Conservation (phyloP, 768 basidiomycete genomes). For the Russula sp. region DNA sequence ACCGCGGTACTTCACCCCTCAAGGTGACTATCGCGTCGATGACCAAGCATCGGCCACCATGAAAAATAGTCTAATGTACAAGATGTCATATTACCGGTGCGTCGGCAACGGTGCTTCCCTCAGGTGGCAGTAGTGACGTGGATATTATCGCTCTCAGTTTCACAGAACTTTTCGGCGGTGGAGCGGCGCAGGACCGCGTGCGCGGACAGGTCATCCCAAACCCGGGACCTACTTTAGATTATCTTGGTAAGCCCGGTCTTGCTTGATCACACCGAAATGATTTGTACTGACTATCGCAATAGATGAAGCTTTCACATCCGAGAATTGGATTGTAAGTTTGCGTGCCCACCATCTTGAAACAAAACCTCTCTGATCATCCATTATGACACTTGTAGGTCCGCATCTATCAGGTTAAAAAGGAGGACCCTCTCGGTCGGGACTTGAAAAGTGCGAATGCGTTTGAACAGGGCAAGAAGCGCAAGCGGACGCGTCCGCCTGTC, state of each 20-base stretch:
- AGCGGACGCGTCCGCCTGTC: slow-evolving; percentile 60
- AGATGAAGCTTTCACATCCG: slow-evolving; percentile 98
- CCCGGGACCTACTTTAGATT: slow-evolving; percentile 75
- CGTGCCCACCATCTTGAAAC: not conserved
- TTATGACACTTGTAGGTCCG: slow-evolving; percentile 49
- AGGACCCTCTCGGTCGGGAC: slow-evolving; percentile 86
- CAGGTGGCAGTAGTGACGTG: not conserved
- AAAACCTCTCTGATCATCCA: not conserved
- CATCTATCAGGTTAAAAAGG: slow-evolving; percentile 92
- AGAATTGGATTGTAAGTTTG: slow-evolving; percentile 92
- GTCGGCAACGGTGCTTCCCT: slow-evolving; percentile 15
- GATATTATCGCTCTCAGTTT: slow-evolving; percentile 45
- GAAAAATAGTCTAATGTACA: slow-evolving; percentile 98
- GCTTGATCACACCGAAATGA: not conserved
- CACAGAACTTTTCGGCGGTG: slow-evolving; percentile 76
- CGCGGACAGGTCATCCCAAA: slow-evolving; percentile 78
- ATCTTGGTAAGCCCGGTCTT: slow-evolving; percentile 56
- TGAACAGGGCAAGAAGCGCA: slow-evolving; percentile 80
- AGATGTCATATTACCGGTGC: slow-evolving; percentile 94
- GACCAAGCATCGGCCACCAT: slow-evolving; percentile 77
- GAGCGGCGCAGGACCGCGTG: slow-evolving; percentile 74
- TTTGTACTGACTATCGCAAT: slow-evolving; percentile 3
- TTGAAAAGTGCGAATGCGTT: slow-evolving; percentile 85
- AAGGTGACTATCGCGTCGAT: slow-evolving; percentile 92
- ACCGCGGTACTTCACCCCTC: slow-evolving; percentile 83